Percentiles rank a stretch among this genome's conserved stretches.
Conservation (phyloP, 805 yeast genomes). For the Isabelozyma heimii region DNA sequence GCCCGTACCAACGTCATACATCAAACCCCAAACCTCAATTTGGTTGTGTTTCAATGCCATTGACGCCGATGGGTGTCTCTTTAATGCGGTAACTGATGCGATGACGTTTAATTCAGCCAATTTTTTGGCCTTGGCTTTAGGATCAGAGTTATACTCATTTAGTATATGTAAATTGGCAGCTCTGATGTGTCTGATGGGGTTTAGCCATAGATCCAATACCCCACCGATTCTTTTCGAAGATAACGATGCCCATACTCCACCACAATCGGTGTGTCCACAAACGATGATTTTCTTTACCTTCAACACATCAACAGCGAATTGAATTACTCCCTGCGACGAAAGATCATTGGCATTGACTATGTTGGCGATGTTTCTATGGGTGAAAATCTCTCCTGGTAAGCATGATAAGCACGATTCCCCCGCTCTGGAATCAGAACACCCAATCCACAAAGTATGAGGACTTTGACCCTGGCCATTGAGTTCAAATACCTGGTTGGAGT, state of each 20-base stretch:
- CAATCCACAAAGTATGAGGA: conserved; percentile 94
- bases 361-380: conserved; percentile 86
- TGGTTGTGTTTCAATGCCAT: conserved; percentile 60
- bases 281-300: conserved; percentile 79
- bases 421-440: conserved; percentile 90
- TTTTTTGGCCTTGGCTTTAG: conserved; percentile 53
- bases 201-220: conserved; percentile 70
- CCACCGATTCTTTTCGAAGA: conserved; percentile 64
- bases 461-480: conserved; percentile 76
- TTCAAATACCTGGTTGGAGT: conserved; percentile 56
- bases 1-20: conserved; percentile 83
- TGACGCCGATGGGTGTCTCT: conserved; percentile 63
- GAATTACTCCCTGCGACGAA: conserved; percentile 73
- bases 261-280: conserved; percentile 95
- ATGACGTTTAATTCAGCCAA: conserved; percentile 76
- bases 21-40: conserved; percentile 76
- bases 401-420: conserved; percentile 74
- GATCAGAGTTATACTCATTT: conserved; percentile 43
- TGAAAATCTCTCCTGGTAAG: conserved; percentile 89
- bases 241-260: conserved; percentile 83
- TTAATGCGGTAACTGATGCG: conserved; percentile 66
- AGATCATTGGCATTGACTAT: conserved; percentile 68
- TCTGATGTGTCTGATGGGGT: conserved; percentile 64
- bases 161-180: conserved; percentile 55
- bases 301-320: conserved; percentile 82